Evolutionary conservation across 1,284 basidiomycete genomes (phyloP).

Genomic region (Cutaneotrichosporon curvatum): DNA sequence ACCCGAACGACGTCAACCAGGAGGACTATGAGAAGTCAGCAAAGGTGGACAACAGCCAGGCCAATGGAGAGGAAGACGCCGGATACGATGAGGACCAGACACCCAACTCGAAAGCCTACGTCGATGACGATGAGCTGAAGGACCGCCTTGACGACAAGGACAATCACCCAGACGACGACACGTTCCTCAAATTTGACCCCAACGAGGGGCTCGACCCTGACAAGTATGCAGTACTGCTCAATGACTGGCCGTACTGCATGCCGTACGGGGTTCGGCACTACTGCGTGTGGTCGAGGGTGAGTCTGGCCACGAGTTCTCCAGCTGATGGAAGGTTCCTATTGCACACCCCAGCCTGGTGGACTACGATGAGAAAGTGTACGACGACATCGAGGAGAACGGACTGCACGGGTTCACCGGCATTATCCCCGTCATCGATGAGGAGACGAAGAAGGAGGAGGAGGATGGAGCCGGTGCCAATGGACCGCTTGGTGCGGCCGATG

Average conservation of each 20-base stretch:
- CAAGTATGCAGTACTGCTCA: constrained; percentile 37
- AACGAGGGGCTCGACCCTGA: constrained; percentile 22
- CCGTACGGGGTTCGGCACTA: constrained; percentile 41
- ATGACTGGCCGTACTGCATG: constrained; percentile 45
- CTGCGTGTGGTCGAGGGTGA: constrained; percentile 42
- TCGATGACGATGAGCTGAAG: constrained; percentile 5
- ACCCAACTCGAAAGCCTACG: constrained; percentile 3
- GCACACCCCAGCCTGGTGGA: constrained; percentile 38
- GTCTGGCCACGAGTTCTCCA: constrained; percentile 5
- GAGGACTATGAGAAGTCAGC: background rate
- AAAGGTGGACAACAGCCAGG: background rate
- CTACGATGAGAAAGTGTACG: constrained; percentile 31
- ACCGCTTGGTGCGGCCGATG: too few species aligned
- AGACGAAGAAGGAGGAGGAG: too few species aligned
- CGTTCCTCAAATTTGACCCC: constrained; percentile 27
- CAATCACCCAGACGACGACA: constrained; percentile 10
- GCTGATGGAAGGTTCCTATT: constrained; percentile 32
- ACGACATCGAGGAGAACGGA: constrained; percentile 32
- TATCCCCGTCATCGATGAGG: constrained; percentile 11
- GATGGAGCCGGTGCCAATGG: background rate
- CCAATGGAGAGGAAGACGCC: background rate
- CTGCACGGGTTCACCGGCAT: constrained; percentile 43
- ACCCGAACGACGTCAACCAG: background rate
- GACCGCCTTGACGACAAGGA: too few species aligned
- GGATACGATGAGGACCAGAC: constrained; percentile 4